Evolutionary conservation across 2,329 filamentous ascomycete species (phyloP).

Genomic region (Thelonectria olida): DNA sequence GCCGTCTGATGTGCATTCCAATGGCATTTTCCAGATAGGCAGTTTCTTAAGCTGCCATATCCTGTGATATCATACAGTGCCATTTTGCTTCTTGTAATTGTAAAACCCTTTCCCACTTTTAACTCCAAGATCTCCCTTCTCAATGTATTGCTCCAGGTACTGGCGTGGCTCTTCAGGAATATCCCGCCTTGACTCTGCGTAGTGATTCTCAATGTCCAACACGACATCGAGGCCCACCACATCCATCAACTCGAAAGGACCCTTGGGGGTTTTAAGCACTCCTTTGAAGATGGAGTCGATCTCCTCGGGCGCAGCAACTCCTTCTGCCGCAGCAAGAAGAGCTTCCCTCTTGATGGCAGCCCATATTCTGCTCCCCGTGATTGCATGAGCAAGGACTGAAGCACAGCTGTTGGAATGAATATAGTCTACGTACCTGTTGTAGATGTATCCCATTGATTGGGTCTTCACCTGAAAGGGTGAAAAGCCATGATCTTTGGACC

Average conservation of each 20-base stretch:
- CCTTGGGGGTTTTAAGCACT: conserved; percentile 43
- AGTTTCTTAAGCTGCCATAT: no score
- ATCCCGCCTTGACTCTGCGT: conserved; percentile 37
- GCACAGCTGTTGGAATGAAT: background rate
- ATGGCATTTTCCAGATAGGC: no score
- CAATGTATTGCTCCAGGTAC: conserved; percentile 36
- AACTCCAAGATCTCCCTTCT: conserved; percentile 39
- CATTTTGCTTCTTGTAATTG: conserved; percentile 20
- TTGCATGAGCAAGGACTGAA: background rate
- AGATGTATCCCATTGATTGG: conserved; percentile 45
- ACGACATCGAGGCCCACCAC: conserved; percentile 44
- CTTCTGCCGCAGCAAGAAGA: conserved; percentile 42
- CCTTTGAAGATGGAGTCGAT: conserved; percentile 44
- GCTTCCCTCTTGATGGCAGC: conserved; percentile 46
- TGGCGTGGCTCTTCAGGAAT: conserved; percentile 36
- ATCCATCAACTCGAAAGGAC: conserved; percentile 45
- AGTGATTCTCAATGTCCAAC: conserved; percentile 44
- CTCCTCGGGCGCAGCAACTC: conserved; percentile 42
- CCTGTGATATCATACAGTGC: background rate
- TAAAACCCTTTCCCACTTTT: conserved; percentile 45
- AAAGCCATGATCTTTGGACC: conserved; percentile 41
- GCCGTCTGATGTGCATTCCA: no score
- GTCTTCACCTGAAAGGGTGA: conserved; percentile 43
- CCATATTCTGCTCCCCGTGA: conserved; percentile 38
- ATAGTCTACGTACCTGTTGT: conserved; percentile 36